These are phyloP conservation scores for Neonectria neomacrospora DNA, from an alignment of 2,329 filamentous ascomycete genomes.

Conservation along the genomic window DNA sequence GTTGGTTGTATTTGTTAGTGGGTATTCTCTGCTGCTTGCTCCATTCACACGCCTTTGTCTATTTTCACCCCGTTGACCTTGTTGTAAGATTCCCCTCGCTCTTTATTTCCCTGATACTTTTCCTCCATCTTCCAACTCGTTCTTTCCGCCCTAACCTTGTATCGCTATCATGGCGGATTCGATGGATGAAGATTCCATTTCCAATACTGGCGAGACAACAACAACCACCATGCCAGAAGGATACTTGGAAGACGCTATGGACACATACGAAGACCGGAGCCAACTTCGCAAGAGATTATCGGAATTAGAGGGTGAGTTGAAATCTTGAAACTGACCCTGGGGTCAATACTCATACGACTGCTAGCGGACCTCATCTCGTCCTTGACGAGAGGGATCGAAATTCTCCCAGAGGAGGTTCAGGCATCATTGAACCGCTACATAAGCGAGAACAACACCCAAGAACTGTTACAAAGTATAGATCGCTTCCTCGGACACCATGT, in stretches of 20 bases:
- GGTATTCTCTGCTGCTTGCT: not conserved
- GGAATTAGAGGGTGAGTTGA: not conserved
- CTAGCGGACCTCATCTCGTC: constrained; percentile 28
- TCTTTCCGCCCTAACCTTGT: not conserved
- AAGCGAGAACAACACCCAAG: constrained; percentile 3
- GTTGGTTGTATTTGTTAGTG: constrained; percentile 11
- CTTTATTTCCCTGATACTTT: not conserved
- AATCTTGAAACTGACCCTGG: not conserved
- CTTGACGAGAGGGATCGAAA: constrained; percentile 27
- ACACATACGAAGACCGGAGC: not conserved
- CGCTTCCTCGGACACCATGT: constrained; percentile 18
- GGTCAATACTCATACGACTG: constrained; percentile 8
- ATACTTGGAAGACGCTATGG: not conserved
- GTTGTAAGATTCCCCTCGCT: not conserved
- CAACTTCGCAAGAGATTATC: not conserved
- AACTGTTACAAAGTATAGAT: constrained; percentile 31
- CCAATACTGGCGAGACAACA: not conserved
- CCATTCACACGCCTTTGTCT: not conserved
- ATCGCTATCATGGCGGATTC: constrained; percentile 22
- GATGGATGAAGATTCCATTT: constrained; percentile 10
- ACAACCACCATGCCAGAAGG: not conserved
- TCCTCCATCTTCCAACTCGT: not conserved
- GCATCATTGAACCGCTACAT: constrained; percentile 25
- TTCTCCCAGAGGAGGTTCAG: constrained; percentile 31
- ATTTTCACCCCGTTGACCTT: not conserved